Conservation (phyloP, 805 yeast genomes). For the Metschnikowia kunwiensis region DNA sequence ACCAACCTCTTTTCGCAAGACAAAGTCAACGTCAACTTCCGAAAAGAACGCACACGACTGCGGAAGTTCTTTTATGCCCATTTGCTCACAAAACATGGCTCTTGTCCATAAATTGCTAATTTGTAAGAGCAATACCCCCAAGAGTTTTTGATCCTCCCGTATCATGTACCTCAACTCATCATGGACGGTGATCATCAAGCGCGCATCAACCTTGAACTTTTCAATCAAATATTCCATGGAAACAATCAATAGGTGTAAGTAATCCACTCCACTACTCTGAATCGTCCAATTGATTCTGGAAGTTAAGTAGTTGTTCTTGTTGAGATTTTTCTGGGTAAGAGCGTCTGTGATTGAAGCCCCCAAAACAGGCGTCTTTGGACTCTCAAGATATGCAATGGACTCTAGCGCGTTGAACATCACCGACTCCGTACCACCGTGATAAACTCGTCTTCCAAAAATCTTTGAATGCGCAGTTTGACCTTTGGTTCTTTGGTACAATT, state of each 20-base stretch:
- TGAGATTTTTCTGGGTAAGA: slow-evolving; percentile 59
- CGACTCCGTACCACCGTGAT: slow-evolving; percentile 93
- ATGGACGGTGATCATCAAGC: slow-evolving; percentile 86
- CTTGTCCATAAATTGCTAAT: slow-evolving; percentile 93
- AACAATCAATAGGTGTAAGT: slow-evolving; percentile 76
- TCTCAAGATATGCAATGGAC: slow-evolving; percentile 73
- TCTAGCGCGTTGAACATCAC: slow-evolving; percentile 87
- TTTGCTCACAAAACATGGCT: slow-evolving; percentile 88
- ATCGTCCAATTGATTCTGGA: slow-evolving; percentile 97
- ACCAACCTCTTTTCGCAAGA: slow-evolving; percentile 89
- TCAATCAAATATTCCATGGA: slow-evolving; percentile 81
- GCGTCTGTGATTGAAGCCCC: slow-evolving; percentile 95
- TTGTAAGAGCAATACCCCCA: slow-evolving; percentile 80
- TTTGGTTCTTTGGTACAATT: slow-evolving; percentile 77
- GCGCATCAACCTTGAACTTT: slow-evolving; percentile 63
- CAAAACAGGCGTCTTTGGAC: slow-evolving; percentile 84
- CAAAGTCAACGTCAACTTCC: slow-evolving; percentile 85
- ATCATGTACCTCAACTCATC: slow-evolving; percentile 88
- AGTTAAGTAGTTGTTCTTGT: slow-evolving; percentile 68
- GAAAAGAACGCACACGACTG: slow-evolving; percentile 95
- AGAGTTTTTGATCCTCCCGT: slow-evolving; percentile 67
- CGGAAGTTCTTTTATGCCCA: slow-evolving; percentile 87
- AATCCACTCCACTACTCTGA: slow-evolving; percentile 97
- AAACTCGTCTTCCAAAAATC: slow-evolving; percentile 32
- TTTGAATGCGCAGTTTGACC: slow-evolving; percentile 44